Evolutionary conservation across 257 asterid species (phyloP), one percentile per base, ranked within the genome.

Genomic region (Forsythia suspensa): DNA sequence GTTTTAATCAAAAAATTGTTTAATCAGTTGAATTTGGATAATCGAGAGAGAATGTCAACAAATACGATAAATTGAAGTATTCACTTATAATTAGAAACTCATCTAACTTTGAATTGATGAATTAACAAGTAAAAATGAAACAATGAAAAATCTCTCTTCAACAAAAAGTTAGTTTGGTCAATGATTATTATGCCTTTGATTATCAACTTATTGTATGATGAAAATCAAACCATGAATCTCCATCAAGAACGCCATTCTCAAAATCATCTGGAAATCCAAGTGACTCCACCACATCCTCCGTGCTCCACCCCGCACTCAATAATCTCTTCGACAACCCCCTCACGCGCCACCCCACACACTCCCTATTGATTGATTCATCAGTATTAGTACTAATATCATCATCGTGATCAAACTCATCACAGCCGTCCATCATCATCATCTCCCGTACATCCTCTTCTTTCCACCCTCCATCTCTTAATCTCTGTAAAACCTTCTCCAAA

Each of bases 231-330:
- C 86, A 84, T 63, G 79, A 81, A 79, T 85, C 89, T n/a, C 73
- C 88, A 77, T 81, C 89, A 51, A 13, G 39, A 44, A 6, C 76
- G 21, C 46, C 74, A 40, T 21, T 48, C 34, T 21, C 44, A 77
- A n/a, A 65, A 57, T 86, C 91, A 0, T 63, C 80, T 0, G 77
- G 70, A 21, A 59, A 78, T 0, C 98, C 97, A 41, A 94, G 86
- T 74, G 93, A 81, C 74, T 94, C 97, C 87, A 80, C 88, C 82
- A 94, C 97, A 77, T 94, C 97, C 70, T 91, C 91, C 74, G 66
- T 85, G 88, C 97, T 92, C 98, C 98, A 94, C 6, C 98, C 98
- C 74, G 89, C 97, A 82, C 91, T 76, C 67, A 94, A 72, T 80
- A 94, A 80, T 42, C 84, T 87, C 39, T 72, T 78, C 0, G 97